Evolutionary conservation across 2,329 filamentous ascomycete genomes (phyloP), one percentile per base, ranked within the genome.

Genomic region (Cercospora sojina): DNA sequence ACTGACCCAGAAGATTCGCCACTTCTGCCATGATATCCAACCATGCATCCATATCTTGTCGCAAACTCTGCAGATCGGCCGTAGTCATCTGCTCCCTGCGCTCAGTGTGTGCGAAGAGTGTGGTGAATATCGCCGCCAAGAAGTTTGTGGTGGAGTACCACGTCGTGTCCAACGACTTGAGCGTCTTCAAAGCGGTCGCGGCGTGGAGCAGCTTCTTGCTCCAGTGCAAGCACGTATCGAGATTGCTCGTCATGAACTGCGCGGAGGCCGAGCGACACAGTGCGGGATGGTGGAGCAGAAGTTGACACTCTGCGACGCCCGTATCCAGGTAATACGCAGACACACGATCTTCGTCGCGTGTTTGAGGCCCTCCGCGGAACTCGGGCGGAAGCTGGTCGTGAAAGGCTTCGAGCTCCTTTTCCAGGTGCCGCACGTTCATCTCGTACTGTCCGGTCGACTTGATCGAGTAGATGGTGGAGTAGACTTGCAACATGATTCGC

Each of bases 131-230:
- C 27, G 90, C 90, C 51, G 89, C 87, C 12, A 91, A 83, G 73
- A 91, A 92, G 5, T 91, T 85, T 0, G 90, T 88, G 58, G 87
- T 84, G 57, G 90, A 89, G 72, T 91, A 90, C 90, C 91, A 93
- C 0, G 90, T 92, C 1, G 90, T 91, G 74, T 94, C 91, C 3
- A 93, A 79, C 53, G 87, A 88, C 73, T 90, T 91, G 65, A 88
- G 81, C 70, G 83, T 84, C 65, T 86, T 85, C 57, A 93, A 78
- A 62, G 86, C 81, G 23, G 83, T 81, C 5, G 88, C 86, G 27
- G 85, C 83, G 23, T 82, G 80, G 2, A 93, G 80, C 78, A 92
- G 86, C 67, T 88, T 85, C 56, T 85, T 83, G 5, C 89, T 85
- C 9, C 87, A 86, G 58, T 88, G 85, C 35, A 91, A 85, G 75